A percentile compares a stretch with the other conserved stretches of the same genome.
Conservation (phyloP, 108 stramenopile genomes). For the Cylindrotheca closterium region DNA sequence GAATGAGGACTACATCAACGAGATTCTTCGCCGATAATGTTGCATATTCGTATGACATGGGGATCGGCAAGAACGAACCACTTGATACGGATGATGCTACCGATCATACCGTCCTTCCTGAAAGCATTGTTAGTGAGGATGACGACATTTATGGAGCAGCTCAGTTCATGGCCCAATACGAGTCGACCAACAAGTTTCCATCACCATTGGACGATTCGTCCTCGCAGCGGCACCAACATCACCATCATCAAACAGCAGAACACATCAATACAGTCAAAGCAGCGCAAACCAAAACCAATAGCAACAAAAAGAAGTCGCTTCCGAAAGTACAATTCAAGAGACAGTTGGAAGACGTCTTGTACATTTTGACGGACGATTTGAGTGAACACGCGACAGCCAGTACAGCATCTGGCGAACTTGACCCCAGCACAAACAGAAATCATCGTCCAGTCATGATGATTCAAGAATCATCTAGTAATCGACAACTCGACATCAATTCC, state of each 20-base stretch:
- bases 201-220: neutral
- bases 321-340: constrained; percentile 3
- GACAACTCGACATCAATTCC: constrained; percentile 8
- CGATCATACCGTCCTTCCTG: too few relatives aligned
- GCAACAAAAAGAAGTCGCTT: neutral
- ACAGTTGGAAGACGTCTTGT: constrained; percentile 7
- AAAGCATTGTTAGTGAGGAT: neutral
- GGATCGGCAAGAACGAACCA: constrained; percentile 12
- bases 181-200: neutral
- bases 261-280: neutral
- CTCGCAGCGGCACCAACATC: neutral
- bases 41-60: constrained; percentile 7
- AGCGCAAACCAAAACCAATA: neutral
- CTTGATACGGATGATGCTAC: neutral
- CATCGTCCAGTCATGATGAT: neutral
- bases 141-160: neutral
- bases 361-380: constrained; percentile 1
- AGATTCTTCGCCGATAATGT: too few relatives aligned
- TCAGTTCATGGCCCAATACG: constrained; percentile 3
- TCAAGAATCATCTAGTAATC: neutral
- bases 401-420: neutral
- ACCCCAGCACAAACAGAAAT: neutral
- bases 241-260: neutral
- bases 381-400: neutral
- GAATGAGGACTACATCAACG: too few relatives aligned